A percentile compares a stretch with the other conserved stretches of the same genome.
Conservation (phyloP, 371 early-diverging fungal genomes). For the Gilbertella persicaria region DNA sequence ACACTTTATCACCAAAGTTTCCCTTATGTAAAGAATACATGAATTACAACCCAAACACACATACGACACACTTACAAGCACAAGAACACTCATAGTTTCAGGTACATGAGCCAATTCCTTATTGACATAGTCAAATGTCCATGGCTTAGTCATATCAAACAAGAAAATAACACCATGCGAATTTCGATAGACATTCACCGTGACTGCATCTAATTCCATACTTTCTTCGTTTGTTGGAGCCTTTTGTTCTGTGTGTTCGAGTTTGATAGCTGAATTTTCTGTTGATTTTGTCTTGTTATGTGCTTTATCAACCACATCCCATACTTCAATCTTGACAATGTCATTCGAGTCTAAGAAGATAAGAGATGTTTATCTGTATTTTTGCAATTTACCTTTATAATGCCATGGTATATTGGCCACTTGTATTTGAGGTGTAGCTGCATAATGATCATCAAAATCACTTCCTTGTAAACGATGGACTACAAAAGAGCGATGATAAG, state of each 20-base stretch:
- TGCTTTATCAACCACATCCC: constrained; percentile 72
- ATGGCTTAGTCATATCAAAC: constrained; percentile 64
- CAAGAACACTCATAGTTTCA: constrained; percentile 52
- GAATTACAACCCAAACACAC: background rate
- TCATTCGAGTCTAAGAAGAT: constrained; percentile 49
- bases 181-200: constrained; percentile 67
- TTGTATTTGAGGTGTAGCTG: constrained; percentile 64
- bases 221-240: background rate
- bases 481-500: no score
- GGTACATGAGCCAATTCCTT: constrained; percentile 57
- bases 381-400: constrained; percentile 46
- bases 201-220: constrained; percentile 63
- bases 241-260: constrained; percentile 31
- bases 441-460: constrained; percentile 52
- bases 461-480: constrained; percentile 63
- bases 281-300: constrained; percentile 31
- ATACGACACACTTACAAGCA: constrained; percentile 45
- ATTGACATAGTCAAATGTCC: constrained; percentile 66
- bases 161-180: constrained; percentile 60
- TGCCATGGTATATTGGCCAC: constrained; percentile 72
- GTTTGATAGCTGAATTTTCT: constrained; percentile 38
- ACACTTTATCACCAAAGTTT: constrained; percentile 54
- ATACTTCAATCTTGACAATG: constrained; percentile 69
- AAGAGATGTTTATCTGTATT: background rate
- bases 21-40: constrained; percentile 28